A percentile compares a stretch with the other conserved stretches of the same genome.
These are phyloP conservation scores for Saturnispora besseyi DNA, from an alignment of 805 yeast genomes.

Conservation along the genomic window DNA sequence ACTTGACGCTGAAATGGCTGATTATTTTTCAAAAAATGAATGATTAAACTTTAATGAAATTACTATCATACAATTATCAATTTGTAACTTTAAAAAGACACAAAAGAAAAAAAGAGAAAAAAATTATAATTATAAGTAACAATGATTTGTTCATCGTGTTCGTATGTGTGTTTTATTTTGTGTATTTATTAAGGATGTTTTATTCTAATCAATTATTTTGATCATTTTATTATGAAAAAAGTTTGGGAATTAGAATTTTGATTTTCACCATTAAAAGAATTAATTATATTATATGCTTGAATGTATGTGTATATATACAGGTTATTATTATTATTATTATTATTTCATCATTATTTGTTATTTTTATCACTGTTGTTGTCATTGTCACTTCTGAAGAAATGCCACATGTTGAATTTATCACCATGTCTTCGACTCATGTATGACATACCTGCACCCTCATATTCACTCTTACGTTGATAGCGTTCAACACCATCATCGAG, in stretches of 20 bases:
- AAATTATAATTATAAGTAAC: too few species aligned
- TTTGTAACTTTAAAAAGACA: not conserved
- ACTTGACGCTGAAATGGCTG: slow-evolving; percentile 97
- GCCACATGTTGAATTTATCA: slow-evolving; percentile 24
- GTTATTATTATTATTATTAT: not conserved
- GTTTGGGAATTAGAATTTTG: too few species aligned
- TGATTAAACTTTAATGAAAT: slow-evolving; percentile 3
- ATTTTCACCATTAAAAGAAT: not conserved
- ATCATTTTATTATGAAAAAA: not conserved
- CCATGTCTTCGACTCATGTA: slow-evolving; percentile 38
- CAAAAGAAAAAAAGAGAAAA: not conserved
- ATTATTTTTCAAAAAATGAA: slow-evolving; percentile 64
- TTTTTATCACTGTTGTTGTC: not conserved
- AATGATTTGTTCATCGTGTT: too few species aligned
- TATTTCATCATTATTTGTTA: not conserved
- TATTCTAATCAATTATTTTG: not conserved
- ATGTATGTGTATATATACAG: not conserved
- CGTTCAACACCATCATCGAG: slow-evolving; percentile 29
- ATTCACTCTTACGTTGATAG: slow-evolving; percentile 46
- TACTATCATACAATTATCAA: not conserved
- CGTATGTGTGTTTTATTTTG: not conserved
- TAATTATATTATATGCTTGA: not conserved
- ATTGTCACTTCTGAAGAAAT: slow-evolving; percentile 13
- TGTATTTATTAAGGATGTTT: slow-evolving; percentile 2
- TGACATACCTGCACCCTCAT: slow-evolving; percentile 59